Conservation (phyloP, 768 basidiomycete species). For the Kwoniella shandongensis region DNA sequence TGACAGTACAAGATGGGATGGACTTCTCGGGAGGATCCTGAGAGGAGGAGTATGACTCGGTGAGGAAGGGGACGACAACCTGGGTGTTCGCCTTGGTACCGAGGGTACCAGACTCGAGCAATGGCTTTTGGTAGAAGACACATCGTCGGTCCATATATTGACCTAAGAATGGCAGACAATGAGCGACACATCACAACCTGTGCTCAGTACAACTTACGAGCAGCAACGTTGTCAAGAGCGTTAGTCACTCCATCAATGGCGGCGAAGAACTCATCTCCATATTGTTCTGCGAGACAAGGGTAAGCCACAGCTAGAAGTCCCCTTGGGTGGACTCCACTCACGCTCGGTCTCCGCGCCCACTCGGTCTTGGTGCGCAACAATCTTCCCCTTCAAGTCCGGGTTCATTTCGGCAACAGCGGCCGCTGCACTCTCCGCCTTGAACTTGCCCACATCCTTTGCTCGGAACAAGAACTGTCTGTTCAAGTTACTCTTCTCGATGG, state of each 20-base stretch:
- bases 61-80: constrained; percentile 87
- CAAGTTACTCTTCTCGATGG: constrained; percentile 98
- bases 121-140: constrained; percentile 90
- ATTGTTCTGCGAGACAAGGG: constrained; percentile 66
- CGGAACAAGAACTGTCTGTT: constrained; percentile 98
- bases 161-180: constrained; percentile 57
- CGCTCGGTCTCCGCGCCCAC: constrained; percentile 92
- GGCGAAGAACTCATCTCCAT: constrained; percentile 83
- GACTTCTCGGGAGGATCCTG: constrained; percentile 99
- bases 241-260: constrained; percentile 92
- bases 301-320: too few relatives aligned
- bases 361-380: constrained; percentile 82
- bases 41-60: constrained; percentile 95
- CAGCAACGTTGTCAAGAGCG: constrained; percentile 93
- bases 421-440: constrained; percentile 93
- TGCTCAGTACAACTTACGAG: constrained; percentile 69
- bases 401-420: constrained; percentile 95
- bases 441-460: constrained; percentile 90
- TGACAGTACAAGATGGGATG: constrained; percentile 93
- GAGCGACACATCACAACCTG: neutral
- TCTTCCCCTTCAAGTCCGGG: constrained; percentile 79
- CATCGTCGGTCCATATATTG: constrained; percentile 98
- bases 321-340: constrained; percentile 60
- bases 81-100: constrained; percentile 98
- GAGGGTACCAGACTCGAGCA: constrained; percentile 94